Conservation (phyloP, 2,329 filamentous ascomycete species). For the Ophiostoma sp. region DNA sequence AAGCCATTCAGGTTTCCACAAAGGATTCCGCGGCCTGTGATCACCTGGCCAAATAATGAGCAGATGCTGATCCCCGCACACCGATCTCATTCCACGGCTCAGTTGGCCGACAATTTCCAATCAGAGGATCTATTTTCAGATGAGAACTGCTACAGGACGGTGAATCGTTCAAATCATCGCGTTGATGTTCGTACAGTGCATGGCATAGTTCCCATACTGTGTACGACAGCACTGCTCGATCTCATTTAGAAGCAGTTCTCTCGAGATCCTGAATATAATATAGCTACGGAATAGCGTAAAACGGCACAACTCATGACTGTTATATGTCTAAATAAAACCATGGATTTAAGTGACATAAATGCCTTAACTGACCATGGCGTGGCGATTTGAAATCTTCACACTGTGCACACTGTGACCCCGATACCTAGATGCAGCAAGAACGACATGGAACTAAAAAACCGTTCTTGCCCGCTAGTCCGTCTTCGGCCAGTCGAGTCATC, state of each 20-base stretch:
- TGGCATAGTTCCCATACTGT: not conserved
- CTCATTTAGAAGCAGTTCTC: not conserved
- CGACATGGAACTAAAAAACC: conserved; percentile 12
- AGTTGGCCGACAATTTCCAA: not conserved
- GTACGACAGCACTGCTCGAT: not conserved
- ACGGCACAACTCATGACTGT: too few species aligned
- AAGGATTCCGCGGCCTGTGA: not conserved
- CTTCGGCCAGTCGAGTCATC: conserved; percentile 18
- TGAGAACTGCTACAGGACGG: not conserved
- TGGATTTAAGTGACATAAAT: too few species aligned
- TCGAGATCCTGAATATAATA: not conserved
- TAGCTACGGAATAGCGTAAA: too few species aligned
- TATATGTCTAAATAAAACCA: too few species aligned
- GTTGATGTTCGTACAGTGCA: not conserved
- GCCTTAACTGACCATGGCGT: too few species aligned
- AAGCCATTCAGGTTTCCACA: not conserved
- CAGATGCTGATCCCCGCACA: not conserved
- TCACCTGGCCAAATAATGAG: not conserved
- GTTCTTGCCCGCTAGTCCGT: conserved; percentile 17
- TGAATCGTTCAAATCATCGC: not conserved
- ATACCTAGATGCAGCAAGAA: not conserved
- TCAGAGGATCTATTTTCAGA: not conserved
- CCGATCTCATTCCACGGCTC: not conserved
- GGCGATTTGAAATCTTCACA: not conserved
- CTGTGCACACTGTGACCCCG: conserved; percentile 9